Base-by-base conservation (phyloP, 2,329 filamentous ascomycete genomes). In the Helminthosporium solani region DNA sequence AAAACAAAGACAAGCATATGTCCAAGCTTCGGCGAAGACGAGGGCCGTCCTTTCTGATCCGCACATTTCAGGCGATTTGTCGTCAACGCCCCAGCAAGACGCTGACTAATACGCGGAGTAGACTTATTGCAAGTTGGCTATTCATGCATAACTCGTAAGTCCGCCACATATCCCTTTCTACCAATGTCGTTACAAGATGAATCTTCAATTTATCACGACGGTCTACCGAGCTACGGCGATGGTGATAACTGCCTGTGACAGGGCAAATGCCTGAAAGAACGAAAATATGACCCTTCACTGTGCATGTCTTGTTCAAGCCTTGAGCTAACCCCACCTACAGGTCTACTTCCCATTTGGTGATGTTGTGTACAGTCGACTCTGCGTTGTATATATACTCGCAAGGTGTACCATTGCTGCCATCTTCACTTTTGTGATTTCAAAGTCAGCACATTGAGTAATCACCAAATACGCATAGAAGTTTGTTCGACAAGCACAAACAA, bases 1-100 rank as follows among this genome's bases (percentile, higher is more conserved):
- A 82, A 42, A 78, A 81, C 30, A 78, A 73, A 83, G 89, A 95
- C 90, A 95, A 95, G 89, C 89, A 95, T 95, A 95, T 95, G 89
- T 95, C 90, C 80, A 85, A 95, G 90, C 83, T 79, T 75, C 60
- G 60, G 66, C 66, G 73, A 78, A 68, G 79, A 82, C 69, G 67
- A 71, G 53, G 66, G 56, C 58, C 55, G 67, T 70, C 66, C 60
- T 47, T 50, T 47, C 68, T 71, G 68, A 71, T 53, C 46, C 42
- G 46, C 52, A 42, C 20, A 18, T 21, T 20, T 46, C 28, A 36
- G 12, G 28, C 40, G 31, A 7, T 18, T 33, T 20, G 78, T 12
- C 31, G 28, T 6, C 34, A 19, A 43, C 34, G 18, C 28, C 5
- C 47, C 33, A 37, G 23, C 20, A 41, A 43, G 33, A 48, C 57